These are phyloP conservation scores for Trichoderma asperellum DNA, from an alignment of 2,329 filamentous ascomycete species.

Conservation along the genomic window DNA sequence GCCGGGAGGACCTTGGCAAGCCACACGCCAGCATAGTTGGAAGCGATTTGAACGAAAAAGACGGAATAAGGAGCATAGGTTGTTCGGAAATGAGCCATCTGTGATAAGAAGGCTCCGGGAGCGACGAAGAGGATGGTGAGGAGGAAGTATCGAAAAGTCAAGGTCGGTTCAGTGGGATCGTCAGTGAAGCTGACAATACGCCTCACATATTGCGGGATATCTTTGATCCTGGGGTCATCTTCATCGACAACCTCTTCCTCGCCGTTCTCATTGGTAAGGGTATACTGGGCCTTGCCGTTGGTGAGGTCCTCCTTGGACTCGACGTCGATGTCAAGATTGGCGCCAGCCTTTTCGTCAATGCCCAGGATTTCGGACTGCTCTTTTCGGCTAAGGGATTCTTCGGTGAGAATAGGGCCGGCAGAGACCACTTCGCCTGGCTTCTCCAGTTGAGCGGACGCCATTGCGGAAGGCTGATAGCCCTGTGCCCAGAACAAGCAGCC, in stretches of 20 bases:
- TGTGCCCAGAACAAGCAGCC: neutral
- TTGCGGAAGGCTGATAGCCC: neutral
- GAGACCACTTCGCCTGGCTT: constrained; percentile 14
- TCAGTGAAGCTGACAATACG: constrained; percentile 61
- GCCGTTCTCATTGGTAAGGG: constrained; percentile 32
- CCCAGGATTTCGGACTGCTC: constrained; percentile 24
- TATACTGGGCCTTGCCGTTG: constrained; percentile 28
- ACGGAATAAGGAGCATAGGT: constrained; percentile 62
- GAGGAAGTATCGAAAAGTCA: constrained; percentile 64
- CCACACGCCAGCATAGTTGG: constrained; percentile 58
- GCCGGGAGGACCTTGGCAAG: constrained; percentile 55
- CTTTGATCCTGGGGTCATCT: constrained; percentile 55
- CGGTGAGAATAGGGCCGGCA: constrained; percentile 10
- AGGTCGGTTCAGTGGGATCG: constrained; percentile 57
- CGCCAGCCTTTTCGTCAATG: constrained; percentile 28
- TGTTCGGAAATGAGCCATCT: constrained; percentile 60
- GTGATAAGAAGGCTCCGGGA: constrained; percentile 60
- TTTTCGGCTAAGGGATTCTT: neutral
- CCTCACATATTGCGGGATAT: constrained; percentile 56
- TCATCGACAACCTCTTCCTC: constrained; percentile 44
- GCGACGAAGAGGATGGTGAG: constrained; percentile 58
- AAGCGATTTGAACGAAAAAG: constrained; percentile 64
- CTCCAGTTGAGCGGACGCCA: constrained; percentile 24
- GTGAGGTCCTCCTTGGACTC: constrained; percentile 26
- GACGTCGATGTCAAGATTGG: constrained; percentile 19